phyloP scores from a whole-genome alignment of 2,329 filamentous ascomycete species.

The Shiraia sp. region DNA sequence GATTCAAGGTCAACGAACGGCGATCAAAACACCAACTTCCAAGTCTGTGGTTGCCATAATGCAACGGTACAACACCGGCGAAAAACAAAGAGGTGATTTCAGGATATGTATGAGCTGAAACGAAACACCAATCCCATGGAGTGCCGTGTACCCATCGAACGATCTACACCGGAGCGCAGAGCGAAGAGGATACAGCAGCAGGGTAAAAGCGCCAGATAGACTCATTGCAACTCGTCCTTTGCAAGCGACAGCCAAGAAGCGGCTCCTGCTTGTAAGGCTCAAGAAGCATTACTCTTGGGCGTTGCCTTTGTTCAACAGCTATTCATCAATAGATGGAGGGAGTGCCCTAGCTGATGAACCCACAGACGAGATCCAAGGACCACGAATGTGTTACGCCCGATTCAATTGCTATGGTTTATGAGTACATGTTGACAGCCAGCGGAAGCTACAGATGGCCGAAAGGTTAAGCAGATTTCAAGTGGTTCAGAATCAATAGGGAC shows the following conservation, averaged over 20 bases:
- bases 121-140: constrained; percentile 37
- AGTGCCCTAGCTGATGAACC: constrained; percentile 33
- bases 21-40: too few relatives aligned
- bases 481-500: too few relatives aligned
- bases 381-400: constrained; percentile 27
- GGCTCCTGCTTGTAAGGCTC: constrained; percentile 6
- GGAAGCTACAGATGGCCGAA: too few relatives aligned
- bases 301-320: constrained; percentile 43
- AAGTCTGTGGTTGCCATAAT: too few relatives aligned
- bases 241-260: constrained; percentile 16
- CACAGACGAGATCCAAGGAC: constrained; percentile 32
- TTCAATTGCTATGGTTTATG: neutral
- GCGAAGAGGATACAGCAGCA: constrained; percentile 27
- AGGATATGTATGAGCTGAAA: constrained; percentile 37
- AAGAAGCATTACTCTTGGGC: constrained; percentile 32
- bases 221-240: constrained; percentile 21
- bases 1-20: too few relatives aligned
- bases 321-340: constrained; percentile 28
- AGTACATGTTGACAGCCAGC: too few relatives aligned
- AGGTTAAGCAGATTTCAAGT: too few relatives aligned
- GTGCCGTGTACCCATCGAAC: constrained; percentile 27
- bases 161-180: constrained; percentile 18
- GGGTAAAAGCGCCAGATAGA: constrained; percentile 38
- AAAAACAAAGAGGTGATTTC: neutral
- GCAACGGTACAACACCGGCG: neutral